These are phyloP conservation scores for Falciphora oryzae DNA, from an alignment of 2,329 filamentous ascomycete genomes.

Conservation along the genomic window DNA sequence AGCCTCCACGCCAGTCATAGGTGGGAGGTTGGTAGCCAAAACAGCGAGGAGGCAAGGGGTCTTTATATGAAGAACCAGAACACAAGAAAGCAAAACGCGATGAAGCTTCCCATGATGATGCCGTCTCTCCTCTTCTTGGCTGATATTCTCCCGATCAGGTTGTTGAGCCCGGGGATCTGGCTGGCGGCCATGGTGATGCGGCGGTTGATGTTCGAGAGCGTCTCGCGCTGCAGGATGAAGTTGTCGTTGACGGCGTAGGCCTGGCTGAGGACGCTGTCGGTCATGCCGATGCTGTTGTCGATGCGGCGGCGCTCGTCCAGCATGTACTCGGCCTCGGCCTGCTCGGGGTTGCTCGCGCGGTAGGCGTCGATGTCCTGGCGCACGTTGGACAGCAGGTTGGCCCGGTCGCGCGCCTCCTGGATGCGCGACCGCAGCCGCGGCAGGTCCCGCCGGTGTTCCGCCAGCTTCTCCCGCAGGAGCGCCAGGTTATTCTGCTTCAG, in stretches of 20 bases:
- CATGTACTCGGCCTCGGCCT: constrained; percentile 94
- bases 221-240: constrained; percentile 83
- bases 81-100: constrained; percentile 85
- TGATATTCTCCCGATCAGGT: constrained; percentile 85
- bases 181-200: constrained; percentile 85
- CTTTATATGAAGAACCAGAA: constrained; percentile 69
- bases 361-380: constrained; percentile 90
- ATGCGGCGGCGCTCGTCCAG: constrained; percentile 79
- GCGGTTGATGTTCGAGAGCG: constrained; percentile 79
- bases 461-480: constrained; percentile 83
- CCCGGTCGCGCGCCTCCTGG: constrained; percentile 72
- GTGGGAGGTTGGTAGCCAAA: neutral
- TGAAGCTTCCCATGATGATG: constrained; percentile 85
- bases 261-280: constrained; percentile 86
- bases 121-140: constrained; percentile 93
- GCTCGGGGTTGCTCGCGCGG: constrained; percentile 71
- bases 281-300: constrained; percentile 83
- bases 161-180: constrained; percentile 89
- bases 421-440: constrained; percentile 68
- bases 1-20: neutral
- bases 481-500: constrained; percentile 96
- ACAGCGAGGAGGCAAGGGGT: neutral
- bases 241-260: constrained; percentile 95
- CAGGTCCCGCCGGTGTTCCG: constrained; percentile 81
- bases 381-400: constrained; percentile 85